Evolutionary conservation across 257 asterid genomes (phyloP), one percentile per base, ranked within the genome.

Genomic region (Ballota nigra): DNA sequence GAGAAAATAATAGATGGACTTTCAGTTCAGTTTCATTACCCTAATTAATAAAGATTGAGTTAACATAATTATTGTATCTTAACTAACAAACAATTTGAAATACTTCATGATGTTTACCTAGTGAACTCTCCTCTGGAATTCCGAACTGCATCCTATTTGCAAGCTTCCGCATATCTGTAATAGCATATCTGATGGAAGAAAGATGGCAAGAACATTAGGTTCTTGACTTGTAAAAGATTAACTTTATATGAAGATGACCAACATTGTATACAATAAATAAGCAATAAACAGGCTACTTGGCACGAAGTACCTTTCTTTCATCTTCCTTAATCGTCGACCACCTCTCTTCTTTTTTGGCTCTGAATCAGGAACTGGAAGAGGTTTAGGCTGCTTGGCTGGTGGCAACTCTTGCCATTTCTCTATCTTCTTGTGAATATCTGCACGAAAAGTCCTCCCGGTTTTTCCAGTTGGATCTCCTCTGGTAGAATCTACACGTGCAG

Each of bases 361-460:
- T 2, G 99, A 94, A 79, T 94, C 99, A 74, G 97, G 99, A 76
- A 91, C 99, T 0, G 99, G 97, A 63, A 94, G 99, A 49, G 99
- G 99, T 80, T 86, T 94, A 24, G 99, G 97, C 81, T 88, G 97
- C 84, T 91, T 91, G 23, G 98, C 99, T 61, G 99, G 99, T 70
- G 98, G 99, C 22, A 96, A 96, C 81, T 94, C 99, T 71, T 94
- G 99, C 97, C 99, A 94, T 76, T 94, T 94, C 85, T 89, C 99
- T 60, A 94, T 94, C 89, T 94, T 94, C 66, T 92, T 91, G 29
- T 80, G 89, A 71, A 94, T 84, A 74, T 85, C 97, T 15, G 85
- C 92, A 29, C 96, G 84, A 13, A 91, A 79, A 63, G 78, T 70
- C 82, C 97, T 86, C 72, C 98, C 99, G 5, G 78, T 83, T 78